Conservation (phyloP, 768 basidiomycete species). For the Amanita phalloides region DNA sequence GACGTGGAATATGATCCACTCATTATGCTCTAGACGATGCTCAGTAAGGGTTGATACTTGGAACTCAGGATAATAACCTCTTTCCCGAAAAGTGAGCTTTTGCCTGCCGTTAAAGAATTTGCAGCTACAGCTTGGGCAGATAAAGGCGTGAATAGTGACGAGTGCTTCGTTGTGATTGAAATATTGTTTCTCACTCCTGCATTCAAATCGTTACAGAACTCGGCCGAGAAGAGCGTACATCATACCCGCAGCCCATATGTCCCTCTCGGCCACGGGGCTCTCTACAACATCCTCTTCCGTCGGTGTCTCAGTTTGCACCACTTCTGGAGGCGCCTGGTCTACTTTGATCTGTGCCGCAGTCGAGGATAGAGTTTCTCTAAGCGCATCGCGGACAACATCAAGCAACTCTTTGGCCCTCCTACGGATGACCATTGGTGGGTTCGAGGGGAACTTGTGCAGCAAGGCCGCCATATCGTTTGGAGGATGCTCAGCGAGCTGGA, state of each 20-base stretch:
- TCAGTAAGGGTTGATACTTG: background rate
- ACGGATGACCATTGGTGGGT: conserved; percentile 52
- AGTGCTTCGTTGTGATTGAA: background rate
- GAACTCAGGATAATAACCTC: background rate
- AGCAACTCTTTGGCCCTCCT: conserved; percentile 54
- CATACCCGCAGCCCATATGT: conserved; percentile 3
- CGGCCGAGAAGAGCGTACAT: too few species aligned
- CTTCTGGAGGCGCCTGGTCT: background rate
- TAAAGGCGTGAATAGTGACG: background rate
- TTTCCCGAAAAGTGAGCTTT: background rate
- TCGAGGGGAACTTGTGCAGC: conserved; percentile 42
- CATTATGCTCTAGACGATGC: background rate
- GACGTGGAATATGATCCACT: conserved; percentile 6
- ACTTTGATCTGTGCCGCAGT: background rate
- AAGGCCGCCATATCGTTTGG: conserved; percentile 58
- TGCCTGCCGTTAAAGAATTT: background rate
- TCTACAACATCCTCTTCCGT: background rate
- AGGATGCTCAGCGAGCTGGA: conserved; percentile 59
- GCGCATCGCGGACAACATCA: conserved; percentile 43
- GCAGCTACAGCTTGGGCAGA: background rate
- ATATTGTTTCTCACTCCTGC: background rate
- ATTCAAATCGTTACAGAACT: background rate
- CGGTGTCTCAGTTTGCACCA: background rate
- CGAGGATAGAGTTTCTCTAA: conserved; percentile 15
- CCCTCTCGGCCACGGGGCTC: background rate